Conservation (phyloP, 1,284 basidiomycete species). For the Tranzscheliella williamsii region DNA sequence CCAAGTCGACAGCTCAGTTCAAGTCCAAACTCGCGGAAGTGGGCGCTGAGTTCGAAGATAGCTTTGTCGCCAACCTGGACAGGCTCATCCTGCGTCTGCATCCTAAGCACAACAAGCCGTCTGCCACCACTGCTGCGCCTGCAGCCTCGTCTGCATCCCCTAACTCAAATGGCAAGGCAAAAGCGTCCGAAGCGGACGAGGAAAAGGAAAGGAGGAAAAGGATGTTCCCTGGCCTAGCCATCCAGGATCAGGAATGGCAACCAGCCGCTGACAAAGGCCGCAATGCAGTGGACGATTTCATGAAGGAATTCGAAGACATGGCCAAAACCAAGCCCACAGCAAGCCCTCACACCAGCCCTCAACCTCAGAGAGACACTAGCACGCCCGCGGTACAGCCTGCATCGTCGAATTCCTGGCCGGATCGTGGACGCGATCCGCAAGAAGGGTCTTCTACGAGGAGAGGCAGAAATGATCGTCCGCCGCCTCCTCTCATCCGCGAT, state of each 20-base stretch:
- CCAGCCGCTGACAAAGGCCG: slow-evolving; percentile 56
- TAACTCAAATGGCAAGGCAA: slow-evolving; percentile 63
- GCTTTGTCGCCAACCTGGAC: slow-evolving; percentile 88
- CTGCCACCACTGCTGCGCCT: no score
- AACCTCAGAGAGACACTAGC: slow-evolving; percentile 23
- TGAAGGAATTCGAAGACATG: slow-evolving; percentile 73
- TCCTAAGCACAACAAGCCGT: slow-evolving; percentile 73
- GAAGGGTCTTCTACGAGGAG: no score
- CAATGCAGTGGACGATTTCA: slow-evolving; percentile 82
- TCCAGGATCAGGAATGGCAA: slow-evolving; percentile 72
- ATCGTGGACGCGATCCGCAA: background rate
- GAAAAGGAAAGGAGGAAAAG: slow-evolving; percentile 78
- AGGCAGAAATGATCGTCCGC: slow-evolving; percentile 27
- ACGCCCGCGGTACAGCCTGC: background rate
- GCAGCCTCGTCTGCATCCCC: slow-evolving; percentile 7
- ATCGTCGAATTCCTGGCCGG: background rate
- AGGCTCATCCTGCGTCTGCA: slow-evolving; percentile 91
- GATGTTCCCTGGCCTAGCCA: slow-evolving; percentile 86
- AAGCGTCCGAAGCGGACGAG: slow-evolving; percentile 61
- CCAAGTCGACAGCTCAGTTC: slow-evolving; percentile 77
- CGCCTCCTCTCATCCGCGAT: slow-evolving; percentile 17
- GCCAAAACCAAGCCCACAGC: slow-evolving; percentile 57
- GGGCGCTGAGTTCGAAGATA: slow-evolving; percentile 84
- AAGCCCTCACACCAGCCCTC: slow-evolving; percentile 14
- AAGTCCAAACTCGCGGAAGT: slow-evolving; percentile 77